Conservation (phyloP, 495 filamentous ascomycete genomes). For the Trichoderma orchidacearum region DNA sequence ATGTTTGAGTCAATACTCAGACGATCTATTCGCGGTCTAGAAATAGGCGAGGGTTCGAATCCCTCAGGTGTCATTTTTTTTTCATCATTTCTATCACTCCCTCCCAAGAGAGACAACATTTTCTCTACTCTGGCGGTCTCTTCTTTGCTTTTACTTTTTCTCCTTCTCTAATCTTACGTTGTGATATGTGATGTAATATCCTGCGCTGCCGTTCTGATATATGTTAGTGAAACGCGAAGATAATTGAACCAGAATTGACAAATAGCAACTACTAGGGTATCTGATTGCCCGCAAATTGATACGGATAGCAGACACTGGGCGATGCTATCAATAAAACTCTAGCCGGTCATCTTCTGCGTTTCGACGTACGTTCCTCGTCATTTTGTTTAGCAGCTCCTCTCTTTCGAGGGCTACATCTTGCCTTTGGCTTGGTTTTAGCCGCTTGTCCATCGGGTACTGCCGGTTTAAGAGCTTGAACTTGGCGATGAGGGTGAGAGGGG, state of each 20-base stretch:
- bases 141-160: neutral
- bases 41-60: slow-evolving; percentile 1
- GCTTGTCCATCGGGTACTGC: no score
- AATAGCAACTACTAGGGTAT: no score
- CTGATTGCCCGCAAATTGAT: no score
- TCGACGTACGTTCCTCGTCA: neutral
- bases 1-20: neutral
- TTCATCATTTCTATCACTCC: no score
- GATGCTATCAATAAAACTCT: no score
- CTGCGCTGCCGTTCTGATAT: neutral
- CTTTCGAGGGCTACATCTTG: neutral
- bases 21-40: neutral
- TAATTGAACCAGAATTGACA: no score
- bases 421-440: neutral
- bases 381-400: neutral
- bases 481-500: no score
- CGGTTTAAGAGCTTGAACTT: no score
- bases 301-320: no score
- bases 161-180: neutral
- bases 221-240: no score
- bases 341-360: neutral
- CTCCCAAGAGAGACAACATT: no score
- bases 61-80: neutral
- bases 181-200: neutral
- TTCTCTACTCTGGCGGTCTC: no score